Base-by-base conservation (phyloP, 169 alveolate genomes). In the Haemoproteus tartakovskyi region DNA sequence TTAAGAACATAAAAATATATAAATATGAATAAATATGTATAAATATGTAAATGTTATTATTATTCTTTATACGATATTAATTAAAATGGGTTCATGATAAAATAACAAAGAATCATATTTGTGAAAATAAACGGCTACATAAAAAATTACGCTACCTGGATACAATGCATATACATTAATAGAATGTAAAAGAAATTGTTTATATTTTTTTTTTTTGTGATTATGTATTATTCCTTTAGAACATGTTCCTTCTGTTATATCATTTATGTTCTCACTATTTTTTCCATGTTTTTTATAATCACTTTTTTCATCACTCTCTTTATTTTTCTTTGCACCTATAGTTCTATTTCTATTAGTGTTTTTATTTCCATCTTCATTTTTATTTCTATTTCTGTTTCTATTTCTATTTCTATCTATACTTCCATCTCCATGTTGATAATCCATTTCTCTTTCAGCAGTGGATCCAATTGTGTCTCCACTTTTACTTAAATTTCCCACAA, bases 21-120 rank as follows among this genome's bases (percentile, higher is more conserved):
- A n/a, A n/a, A n/a, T n/a, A n/a, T n/a, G n/a, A n/a, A n/a, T n/a
- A n/a, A n/a, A n/a, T n/a, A n/a, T n/a, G n/a, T n/a, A n/a, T n/a
- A n/a, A n/a, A n/a, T n/a, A n/a, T n/a, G n/a, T n/a, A n/a, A n/a
- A n/a, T n/a, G n/a, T 33, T 33, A 6, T 33, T 33, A 6, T 33
- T 33, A 6, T 33, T 33, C 43, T 22, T 56, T 74, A 74, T 16
- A 74, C 54, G 0, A 74, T 37, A 24, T 74, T 56, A 5, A 74
- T 62, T n/a, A 74, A 24, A 11, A 74, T 22, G 0, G 84, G 84
- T 37, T 74, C 84, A 16, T 74, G 78, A 50, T 74, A 62, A 61
- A 74, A 74, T 11, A 74, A 38, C 14, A 74, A 19, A 0, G 84
- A 37, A 48, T 74, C 62, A 22, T 19, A 57, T 1, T 19, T 3